phyloP scores from a whole-genome alignment of 768 basidiomycete species.

The Leccinum pellstonianum region DNA sequence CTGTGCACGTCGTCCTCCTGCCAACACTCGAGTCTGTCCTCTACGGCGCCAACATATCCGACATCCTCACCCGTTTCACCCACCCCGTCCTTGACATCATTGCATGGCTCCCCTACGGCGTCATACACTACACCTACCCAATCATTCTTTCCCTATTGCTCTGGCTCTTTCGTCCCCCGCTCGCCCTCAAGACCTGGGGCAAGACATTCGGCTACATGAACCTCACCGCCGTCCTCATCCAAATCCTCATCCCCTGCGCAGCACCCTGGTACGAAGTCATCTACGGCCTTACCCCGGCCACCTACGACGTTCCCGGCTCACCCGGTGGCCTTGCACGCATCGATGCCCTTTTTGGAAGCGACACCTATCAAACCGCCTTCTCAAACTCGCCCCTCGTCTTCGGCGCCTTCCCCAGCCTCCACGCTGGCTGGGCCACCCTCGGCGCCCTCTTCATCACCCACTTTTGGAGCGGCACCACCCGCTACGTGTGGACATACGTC shows the following conservation, averaged over 20 bases:
- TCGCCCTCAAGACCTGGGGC: slow-evolving; percentile 80
- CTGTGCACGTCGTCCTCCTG: slow-evolving; percentile 87
- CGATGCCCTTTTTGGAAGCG: slow-evolving; percentile 71
- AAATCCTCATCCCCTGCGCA: slow-evolving; percentile 88
- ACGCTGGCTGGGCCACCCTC: slow-evolving; percentile 87
- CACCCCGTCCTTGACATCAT: slow-evolving; percentile 89
- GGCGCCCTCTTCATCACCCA: slow-evolving; percentile 92
- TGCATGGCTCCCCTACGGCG: slow-evolving; percentile 97
- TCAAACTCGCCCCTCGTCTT: slow-evolving; percentile 90
- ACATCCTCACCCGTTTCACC: slow-evolving; percentile 92
- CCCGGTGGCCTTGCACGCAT: slow-evolving; percentile 92
- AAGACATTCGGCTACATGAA: slow-evolving; percentile 93
- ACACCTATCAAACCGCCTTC: slow-evolving; percentile 41
- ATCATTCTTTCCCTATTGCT: slow-evolving; percentile 82
- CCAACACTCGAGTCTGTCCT: slow-evolving; percentile 94
- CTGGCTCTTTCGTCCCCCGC: slow-evolving; percentile 87
- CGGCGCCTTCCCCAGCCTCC: slow-evolving; percentile 94
- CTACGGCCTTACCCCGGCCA: slow-evolving; percentile 92
- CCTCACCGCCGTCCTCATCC: slow-evolving; percentile 80
- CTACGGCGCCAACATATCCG: slow-evolving; percentile 97
- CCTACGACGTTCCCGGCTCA: slow-evolving; percentile 89
- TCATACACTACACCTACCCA: slow-evolving; percentile 85
- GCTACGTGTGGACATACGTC: slow-evolving; percentile 79
- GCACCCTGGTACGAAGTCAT: slow-evolving; percentile 99
- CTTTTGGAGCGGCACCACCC: slow-evolving; percentile 79